Conservation (phyloP, 257 asterid genomes). For the Gentiana dahurica region DNA sequence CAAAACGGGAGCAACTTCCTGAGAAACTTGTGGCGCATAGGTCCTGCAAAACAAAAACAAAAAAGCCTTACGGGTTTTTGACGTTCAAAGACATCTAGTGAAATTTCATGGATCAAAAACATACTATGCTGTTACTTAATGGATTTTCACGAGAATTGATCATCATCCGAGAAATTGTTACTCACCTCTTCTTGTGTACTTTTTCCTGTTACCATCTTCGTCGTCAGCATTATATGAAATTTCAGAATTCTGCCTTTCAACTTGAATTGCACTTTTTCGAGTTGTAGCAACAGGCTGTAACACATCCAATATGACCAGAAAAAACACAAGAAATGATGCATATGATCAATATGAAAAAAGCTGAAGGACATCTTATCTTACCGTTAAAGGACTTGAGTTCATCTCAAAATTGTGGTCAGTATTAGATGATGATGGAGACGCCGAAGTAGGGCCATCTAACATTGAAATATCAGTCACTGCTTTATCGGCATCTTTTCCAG, state of each 20-base stretch:
- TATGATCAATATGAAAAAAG: background rate
- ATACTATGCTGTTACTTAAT: background rate
- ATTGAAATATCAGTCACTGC: constrained; percentile 21
- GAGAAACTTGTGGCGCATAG: constrained; percentile 66
- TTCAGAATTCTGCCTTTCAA: constrained; percentile 77
- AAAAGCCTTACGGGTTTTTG: constrained; percentile 15
- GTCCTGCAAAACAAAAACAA: constrained; percentile 28
- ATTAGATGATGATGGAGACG: constrained; percentile 45
- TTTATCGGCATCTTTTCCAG: constrained; percentile 24
- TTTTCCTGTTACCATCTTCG: constrained; percentile 71
- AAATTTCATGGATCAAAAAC: background rate
- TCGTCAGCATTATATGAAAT: constrained; percentile 72
- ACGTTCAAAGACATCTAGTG: background rate
- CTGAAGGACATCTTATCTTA: constrained; percentile 20
- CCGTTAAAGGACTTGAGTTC: constrained; percentile 60
- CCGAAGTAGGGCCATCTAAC: constrained; percentile 48
- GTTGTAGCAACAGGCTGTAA: constrained; percentile 82
- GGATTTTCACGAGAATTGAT: background rate
- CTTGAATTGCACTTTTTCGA: constrained; percentile 53
- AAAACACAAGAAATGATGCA: background rate
- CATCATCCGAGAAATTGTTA: constrained; percentile 3
- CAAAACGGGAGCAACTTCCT: constrained; percentile 88
- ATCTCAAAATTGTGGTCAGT: constrained; percentile 43
- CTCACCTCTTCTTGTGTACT: constrained; percentile 84
- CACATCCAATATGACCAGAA: constrained; percentile 3